A percentile compares a stretch with the other conserved stretches of the same genome.
Evolutionary conservation across 1,139 yeast genomes (phyloP).

Genomic region (Candida sojae): DNA sequence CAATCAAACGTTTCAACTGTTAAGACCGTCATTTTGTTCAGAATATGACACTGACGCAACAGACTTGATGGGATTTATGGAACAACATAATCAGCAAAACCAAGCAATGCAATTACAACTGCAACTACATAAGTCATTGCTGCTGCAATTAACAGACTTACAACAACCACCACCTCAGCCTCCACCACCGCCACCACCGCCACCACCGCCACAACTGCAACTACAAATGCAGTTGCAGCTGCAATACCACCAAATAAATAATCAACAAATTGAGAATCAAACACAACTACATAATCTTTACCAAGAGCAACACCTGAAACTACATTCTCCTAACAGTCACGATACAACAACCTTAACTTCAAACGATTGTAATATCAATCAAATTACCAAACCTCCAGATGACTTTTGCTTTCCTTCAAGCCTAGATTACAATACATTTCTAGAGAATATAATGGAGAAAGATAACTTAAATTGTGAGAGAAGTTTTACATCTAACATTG

Average conservation of each 20-base stretch:
- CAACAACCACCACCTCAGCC: not conserved
- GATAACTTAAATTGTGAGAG: not conserved
- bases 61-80: conserved; percentile 13
- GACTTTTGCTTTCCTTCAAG: conserved; percentile 3
- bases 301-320: not conserved
- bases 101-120: conserved; percentile 1
- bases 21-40: conserved; percentile 13
- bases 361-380: not conserved
- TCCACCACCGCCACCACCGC: not conserved
- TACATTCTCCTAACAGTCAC: not conserved
- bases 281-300: not conserved
- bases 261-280: not conserved
- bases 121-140: no score
- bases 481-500: not conserved
- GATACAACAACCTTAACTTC: not conserved
- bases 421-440: conserved; percentile 3
- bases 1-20: conserved; percentile 15
- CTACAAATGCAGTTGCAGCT: no score
- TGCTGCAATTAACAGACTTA: not conserved
- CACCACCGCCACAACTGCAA: no score
- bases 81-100: conserved; percentile 6
- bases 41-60: conserved; percentile 17
- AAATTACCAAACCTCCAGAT: not conserved
- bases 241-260: no score
- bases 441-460: conserved; percentile 4